Conservation (phyloP, 2,329 filamentous ascomycete genomes). For the Trichoderma sp. region DNA sequence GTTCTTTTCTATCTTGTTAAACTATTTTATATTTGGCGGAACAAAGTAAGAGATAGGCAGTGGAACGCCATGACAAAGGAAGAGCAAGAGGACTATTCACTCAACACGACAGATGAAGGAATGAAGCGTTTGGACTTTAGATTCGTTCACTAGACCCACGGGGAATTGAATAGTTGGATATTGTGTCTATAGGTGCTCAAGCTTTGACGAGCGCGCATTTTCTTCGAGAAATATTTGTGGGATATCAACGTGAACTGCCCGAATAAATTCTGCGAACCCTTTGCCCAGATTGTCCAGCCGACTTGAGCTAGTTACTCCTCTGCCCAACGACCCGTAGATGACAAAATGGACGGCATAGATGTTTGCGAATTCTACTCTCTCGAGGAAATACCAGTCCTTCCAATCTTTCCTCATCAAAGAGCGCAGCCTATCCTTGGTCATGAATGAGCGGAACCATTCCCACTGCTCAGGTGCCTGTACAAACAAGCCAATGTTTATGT, state of each 20-base stretch:
- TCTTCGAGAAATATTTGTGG: conserved; percentile 20
- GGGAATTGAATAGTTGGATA: not conserved
- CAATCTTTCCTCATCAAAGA: conserved; percentile 37
- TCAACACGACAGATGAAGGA: conserved; percentile 42
- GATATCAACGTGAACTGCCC: conserved; percentile 29
- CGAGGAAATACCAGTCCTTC: conserved; percentile 34
- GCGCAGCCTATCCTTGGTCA: conserved; percentile 39
- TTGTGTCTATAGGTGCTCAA: not conserved
- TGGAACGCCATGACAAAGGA: conserved; percentile 49
- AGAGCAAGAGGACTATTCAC: conserved; percentile 32
- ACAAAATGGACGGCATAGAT: conserved; percentile 50
- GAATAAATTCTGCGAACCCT: conserved; percentile 49
- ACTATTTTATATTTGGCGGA: conserved; percentile 50
- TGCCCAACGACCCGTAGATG: conserved; percentile 44
- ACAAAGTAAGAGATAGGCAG: conserved; percentile 40
- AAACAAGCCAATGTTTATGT: conserved; percentile 46
- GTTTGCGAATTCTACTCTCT: conserved; percentile 46
- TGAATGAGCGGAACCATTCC: conserved; percentile 42
- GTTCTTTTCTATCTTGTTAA: conserved; percentile 48
- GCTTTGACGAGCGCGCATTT: not conserved
- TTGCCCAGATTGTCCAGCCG: conserved; percentile 50
- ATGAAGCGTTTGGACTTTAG: conserved; percentile 44
- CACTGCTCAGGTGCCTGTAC: conserved; percentile 43
- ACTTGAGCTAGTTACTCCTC: conserved; percentile 46
- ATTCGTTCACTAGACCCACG: conserved; percentile 35